A percentile compares a stretch with the other conserved stretches of the same genome.
These are phyloP conservation scores for Psilocybe azurescens DNA, from an alignment of 768 basidiomycete species.

Conservation along the genomic window DNA sequence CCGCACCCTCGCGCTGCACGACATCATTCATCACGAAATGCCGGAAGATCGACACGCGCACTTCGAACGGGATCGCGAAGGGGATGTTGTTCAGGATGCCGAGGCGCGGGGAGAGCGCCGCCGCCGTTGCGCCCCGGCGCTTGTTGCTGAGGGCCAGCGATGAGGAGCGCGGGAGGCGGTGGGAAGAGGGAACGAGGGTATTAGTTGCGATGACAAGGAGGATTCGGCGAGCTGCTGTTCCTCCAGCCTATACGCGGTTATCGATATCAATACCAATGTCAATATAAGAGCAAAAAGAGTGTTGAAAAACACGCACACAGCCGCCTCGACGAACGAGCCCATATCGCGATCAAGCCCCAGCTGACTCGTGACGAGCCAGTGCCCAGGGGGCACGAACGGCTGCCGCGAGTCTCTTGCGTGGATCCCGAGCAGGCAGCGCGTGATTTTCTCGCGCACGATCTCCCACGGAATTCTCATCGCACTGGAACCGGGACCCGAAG, in stretches of 20 bases:
- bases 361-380: constrained; percentile 76
- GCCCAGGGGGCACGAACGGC: constrained; percentile 80
- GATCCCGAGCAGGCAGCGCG: constrained; percentile 78
- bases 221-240: constrained; percentile 18
- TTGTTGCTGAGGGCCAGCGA: constrained; percentile 38
- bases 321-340: constrained; percentile 82
- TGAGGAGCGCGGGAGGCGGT: background rate
- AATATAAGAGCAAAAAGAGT: background rate
- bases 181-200: background rate
- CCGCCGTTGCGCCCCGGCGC: constrained; percentile 55
- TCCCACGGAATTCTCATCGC: constrained; percentile 60
- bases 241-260: constrained; percentile 5
- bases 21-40: constrained; percentile 62
- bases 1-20: background rate
- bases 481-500: background rate
- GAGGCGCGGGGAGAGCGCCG: constrained; percentile 81
- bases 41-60: constrained; percentile 89
- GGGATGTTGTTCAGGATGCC: constrained; percentile 95
- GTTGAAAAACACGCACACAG: constrained; percentile 58
- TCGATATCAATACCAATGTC: background rate
- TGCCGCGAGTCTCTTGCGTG: constrained; percentile 89
- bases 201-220: background rate
- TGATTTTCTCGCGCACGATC: constrained; percentile 74
- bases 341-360: constrained; percentile 36
- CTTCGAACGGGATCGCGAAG: constrained; percentile 92